These are phyloP conservation scores for Phaeosphaeriaceae sp. DNA, from an alignment of 2,329 filamentous ascomycete genomes.

Conservation along the genomic window DNA sequence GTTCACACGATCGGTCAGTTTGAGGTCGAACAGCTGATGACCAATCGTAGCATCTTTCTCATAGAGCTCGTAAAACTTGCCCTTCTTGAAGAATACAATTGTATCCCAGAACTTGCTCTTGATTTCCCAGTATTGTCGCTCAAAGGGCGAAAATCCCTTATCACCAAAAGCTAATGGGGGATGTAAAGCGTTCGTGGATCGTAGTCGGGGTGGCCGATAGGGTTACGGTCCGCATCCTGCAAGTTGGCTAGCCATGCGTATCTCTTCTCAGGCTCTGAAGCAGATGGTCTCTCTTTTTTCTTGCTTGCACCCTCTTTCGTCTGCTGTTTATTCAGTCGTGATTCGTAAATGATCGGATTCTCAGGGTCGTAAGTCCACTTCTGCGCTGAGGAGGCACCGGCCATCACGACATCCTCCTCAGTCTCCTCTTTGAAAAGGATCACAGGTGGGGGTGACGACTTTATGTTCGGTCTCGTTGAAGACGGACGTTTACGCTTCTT, in stretches of 20 bases:
- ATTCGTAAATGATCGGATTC: constrained; percentile 59
- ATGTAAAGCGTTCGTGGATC: constrained; percentile 92
- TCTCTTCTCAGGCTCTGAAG: constrained; percentile 81
- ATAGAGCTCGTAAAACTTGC: constrained; percentile 98
- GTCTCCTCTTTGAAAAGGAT: constrained; percentile 50
- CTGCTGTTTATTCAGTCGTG: constrained; percentile 47
- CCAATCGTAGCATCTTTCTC: constrained; percentile 97
- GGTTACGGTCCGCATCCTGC: constrained; percentile 81
- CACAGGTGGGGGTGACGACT: constrained; percentile 48
- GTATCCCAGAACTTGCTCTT: constrained; percentile 98
- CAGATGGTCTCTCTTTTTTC: constrained; percentile 71
- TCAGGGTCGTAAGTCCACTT: constrained; percentile 81
- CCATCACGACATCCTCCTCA: constrained; percentile 62
- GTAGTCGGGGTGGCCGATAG: constrained; percentile 81
- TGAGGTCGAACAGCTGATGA: constrained; percentile 95
- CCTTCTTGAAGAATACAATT: constrained; percentile 99
- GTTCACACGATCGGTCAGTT: constrained; percentile 96
- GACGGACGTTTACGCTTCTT: constrained; percentile 72
- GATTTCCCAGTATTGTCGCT: constrained; percentile 99
- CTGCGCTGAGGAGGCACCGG: constrained; percentile 71
- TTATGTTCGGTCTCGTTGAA: constrained; percentile 68
- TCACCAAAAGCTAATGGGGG: constrained; percentile 73
- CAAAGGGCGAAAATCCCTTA: constrained; percentile 85
- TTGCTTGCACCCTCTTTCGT: constrained; percentile 40
- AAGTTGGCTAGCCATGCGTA: constrained; percentile 91